Conservation (phyloP, 768 basidiomycete species). For the Cystofilobasidium macerans region DNA sequence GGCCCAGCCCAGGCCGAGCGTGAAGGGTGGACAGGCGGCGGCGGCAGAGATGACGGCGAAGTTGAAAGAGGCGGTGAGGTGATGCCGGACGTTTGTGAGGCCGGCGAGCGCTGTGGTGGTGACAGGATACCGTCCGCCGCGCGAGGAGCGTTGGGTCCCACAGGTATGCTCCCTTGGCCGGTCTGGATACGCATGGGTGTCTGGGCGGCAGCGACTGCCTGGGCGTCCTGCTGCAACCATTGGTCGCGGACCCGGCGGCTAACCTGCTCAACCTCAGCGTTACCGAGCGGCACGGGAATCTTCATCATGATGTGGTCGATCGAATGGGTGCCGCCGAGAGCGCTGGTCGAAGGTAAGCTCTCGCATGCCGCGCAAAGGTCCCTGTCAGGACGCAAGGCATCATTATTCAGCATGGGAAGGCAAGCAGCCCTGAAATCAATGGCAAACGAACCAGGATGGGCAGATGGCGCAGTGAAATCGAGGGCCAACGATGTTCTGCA, state of each 20-base stretch:
- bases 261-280: slow-evolving; percentile 60
- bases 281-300: slow-evolving; percentile 75
- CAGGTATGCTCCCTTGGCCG: neutral
- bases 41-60: neutral
- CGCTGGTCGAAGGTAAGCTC: slow-evolving; percentile 18
- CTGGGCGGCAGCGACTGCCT: slow-evolving; percentile 43
- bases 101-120: neutral
- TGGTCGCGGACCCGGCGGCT: slow-evolving; percentile 61
- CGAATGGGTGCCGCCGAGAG: slow-evolving; percentile 28
- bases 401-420: too few species aligned
- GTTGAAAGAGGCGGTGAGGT: neutral
- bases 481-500: slow-evolving; percentile 80
- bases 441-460: slow-evolving; percentile 56
- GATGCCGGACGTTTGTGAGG: neutral
- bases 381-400: slow-evolving; percentile 24
- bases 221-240: slow-evolving; percentile 67
- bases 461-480: slow-evolving; percentile 88
- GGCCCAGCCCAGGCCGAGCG: neutral
- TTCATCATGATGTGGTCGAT: slow-evolving; percentile 78
- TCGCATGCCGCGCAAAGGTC: slow-evolving; percentile 39
- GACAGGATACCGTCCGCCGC: too few species aligned
- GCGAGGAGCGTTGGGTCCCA: too few species aligned
- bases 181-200: neutral
- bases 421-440: too few species aligned
- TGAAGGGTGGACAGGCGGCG: neutral